Conservation (phyloP, 176 grass and related monocot genomes). For the Lolium perenne region DNA sequence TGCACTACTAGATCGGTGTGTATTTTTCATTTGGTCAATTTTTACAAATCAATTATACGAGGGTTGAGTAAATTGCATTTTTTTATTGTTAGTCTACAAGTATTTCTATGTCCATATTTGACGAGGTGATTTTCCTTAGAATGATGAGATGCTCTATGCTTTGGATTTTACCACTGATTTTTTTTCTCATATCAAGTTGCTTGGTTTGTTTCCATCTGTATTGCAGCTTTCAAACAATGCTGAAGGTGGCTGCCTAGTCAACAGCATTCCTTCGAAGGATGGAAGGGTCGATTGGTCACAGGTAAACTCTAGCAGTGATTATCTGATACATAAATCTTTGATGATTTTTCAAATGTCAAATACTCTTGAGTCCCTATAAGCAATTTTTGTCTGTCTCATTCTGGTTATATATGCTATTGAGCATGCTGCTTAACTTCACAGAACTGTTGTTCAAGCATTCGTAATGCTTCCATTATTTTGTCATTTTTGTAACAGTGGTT, state of each 20-base stretch:
- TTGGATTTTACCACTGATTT: slow-evolving; percentile 32
- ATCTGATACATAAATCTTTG: not conserved
- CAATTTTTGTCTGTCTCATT: slow-evolving; percentile 27
- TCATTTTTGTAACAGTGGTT: slow-evolving; percentile 36
- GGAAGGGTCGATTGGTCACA: slow-evolving; percentile 97
- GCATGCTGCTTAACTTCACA: slow-evolving; percentile 34
- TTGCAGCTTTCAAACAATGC: slow-evolving; percentile 79
- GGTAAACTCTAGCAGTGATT: slow-evolving; percentile 48
- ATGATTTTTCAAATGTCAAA: slow-evolving; percentile 6
- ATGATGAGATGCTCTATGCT: not conserved
- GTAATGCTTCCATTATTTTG: slow-evolving; percentile 30
- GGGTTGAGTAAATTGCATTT: not conserved
- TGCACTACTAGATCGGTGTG: not conserved
- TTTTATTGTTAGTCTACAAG: not conserved
- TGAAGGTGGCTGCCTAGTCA: slow-evolving; percentile 69
- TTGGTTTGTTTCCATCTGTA: slow-evolving; percentile 41
- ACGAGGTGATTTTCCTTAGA: slow-evolving; percentile 16
- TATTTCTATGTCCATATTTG: slow-evolving; percentile 24
- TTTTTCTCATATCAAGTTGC: slow-evolving; percentile 15
- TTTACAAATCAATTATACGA: not conserved
- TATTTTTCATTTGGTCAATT: not conserved
- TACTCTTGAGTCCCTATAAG: not conserved
- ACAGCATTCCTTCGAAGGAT: slow-evolving; percentile 85
- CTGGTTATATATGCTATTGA: slow-evolving; percentile 25
- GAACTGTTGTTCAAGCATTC: slow-evolving; percentile 17